A percentile compares a stretch with the other conserved stretches of the same genome.
phyloP scores from a whole-genome alignment of 2,329 filamentous ascomycete species.

The Coniella lustricola region DNA sequence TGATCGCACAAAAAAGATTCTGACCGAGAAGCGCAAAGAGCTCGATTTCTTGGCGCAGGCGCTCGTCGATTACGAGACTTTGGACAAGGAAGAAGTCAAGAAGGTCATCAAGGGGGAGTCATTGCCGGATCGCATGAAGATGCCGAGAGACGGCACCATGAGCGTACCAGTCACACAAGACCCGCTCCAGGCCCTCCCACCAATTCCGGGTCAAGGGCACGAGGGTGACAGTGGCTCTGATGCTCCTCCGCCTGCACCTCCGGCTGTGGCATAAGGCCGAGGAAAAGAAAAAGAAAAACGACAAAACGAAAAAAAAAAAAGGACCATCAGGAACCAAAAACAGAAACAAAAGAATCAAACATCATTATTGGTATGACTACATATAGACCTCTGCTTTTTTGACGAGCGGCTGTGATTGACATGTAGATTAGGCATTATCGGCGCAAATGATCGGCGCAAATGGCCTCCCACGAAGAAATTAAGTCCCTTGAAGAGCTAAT shows the following conservation, averaged over 20 bases:
- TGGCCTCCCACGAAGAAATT: background rate
- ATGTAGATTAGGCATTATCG: no score
- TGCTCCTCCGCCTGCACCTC: conserved; percentile 12
- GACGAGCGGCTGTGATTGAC: no score
- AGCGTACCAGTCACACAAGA: conserved; percentile 50
- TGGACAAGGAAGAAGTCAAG: conserved; percentile 83
- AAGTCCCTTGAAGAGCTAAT: no score
- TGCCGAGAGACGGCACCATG: conserved; percentile 50
- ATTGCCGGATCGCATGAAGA: conserved; percentile 60
- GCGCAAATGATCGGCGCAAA: no score
- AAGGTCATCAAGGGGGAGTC: conserved; percentile 84
- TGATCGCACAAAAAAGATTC: conserved; percentile 61
- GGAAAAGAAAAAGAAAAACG: background rate
- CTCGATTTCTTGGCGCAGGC: conserved; percentile 84
- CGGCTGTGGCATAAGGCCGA: conserved; percentile 7
- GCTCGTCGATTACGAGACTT: conserved; percentile 87
- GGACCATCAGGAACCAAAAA: no score
- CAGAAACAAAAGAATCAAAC: background rate
- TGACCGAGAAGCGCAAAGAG: conserved; percentile 71
- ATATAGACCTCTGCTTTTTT: no score
- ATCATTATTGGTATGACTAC: no score
- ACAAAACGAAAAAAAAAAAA: background rate
- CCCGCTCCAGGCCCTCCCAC: conserved; percentile 16
- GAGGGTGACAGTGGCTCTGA: conserved; percentile 8
- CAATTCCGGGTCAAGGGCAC: conserved; percentile 11